A percentile compares a stretch with the other conserved stretches of the same genome.
Evolutionary conservation across 495 filamentous ascomycete genomes (phyloP).

Genomic region (Xylaria flabelliformis): DNA sequence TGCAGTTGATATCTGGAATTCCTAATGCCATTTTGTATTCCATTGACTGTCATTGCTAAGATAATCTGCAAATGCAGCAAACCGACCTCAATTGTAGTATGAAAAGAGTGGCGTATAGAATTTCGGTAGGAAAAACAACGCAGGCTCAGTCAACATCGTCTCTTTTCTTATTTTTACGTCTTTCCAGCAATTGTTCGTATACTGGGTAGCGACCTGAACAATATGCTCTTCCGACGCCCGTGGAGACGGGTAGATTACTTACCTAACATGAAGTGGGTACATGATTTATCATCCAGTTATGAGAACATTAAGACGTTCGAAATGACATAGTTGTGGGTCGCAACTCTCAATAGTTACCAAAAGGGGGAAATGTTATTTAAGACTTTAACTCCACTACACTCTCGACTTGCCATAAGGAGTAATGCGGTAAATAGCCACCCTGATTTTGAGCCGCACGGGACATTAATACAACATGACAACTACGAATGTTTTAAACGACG

Average conservation of each 20-base stretch:
- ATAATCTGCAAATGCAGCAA: background rate
- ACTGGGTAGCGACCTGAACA: background rate
- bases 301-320: background rate
- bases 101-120: background rate
- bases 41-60: background rate
- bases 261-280: background rate
- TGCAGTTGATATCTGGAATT: conserved; percentile 27
- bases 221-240: background rate
- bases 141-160: background rate
- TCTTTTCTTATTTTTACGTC: background rate
- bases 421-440: background rate
- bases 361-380: background rate
- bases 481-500: background rate
- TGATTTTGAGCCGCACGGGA: background rate
- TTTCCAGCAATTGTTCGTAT: background rate
- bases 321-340: background rate
- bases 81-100: background rate
- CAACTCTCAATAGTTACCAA: background rate
- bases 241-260: background rate
- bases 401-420: background rate
- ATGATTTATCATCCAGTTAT: background rate
- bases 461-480: background rate
- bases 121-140: background rate
- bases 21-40: background rate
- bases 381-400: background rate